These are phyloP conservation scores for Microglena sp. DNA, from an alignment of 139 green algal species.

Conservation along the genomic window DNA sequence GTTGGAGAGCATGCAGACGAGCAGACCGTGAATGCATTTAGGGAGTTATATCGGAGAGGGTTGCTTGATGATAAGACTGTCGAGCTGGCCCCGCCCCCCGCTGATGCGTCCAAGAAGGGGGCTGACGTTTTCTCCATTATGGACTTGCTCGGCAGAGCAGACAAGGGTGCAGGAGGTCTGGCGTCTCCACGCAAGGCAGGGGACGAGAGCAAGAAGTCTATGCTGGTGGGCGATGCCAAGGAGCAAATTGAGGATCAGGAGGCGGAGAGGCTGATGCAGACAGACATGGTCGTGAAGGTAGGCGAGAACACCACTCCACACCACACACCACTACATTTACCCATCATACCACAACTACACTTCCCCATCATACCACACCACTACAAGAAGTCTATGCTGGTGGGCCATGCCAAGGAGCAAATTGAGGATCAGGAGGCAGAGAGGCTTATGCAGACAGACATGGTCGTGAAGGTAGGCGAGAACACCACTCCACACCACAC, in stretches of 20 bases:
- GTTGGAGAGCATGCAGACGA: conserved; percentile 10
- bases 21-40: not conserved
- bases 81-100: conserved; percentile 24
- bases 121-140: conserved; percentile 19
- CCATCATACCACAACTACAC: too few relatives aligned
- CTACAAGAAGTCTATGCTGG: conserved; percentile 15
- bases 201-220: not conserved
- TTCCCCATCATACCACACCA: too few relatives aligned
- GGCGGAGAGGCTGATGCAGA: conserved; percentile 41
- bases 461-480: too few relatives aligned
- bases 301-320: too few relatives aligned
- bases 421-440: conserved; percentile 61
- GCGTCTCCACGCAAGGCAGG: not conserved
- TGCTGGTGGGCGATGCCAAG: conserved; percentile 51
- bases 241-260: conserved; percentile 58
- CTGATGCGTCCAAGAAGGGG: not conserved
- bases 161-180: too few relatives aligned
- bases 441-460: conserved; percentile 24
- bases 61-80: conserved; percentile 25
- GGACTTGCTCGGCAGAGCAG: too few relatives aligned
- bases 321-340: too few relatives aligned
- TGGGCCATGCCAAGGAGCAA: conserved; percentile 57
- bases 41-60: conserved; percentile 9
- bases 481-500: too few relatives aligned
- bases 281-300: too few relatives aligned